Conservation (phyloP, 257 asterid genomes). For the Ajuga chamaepitys region DNA sequence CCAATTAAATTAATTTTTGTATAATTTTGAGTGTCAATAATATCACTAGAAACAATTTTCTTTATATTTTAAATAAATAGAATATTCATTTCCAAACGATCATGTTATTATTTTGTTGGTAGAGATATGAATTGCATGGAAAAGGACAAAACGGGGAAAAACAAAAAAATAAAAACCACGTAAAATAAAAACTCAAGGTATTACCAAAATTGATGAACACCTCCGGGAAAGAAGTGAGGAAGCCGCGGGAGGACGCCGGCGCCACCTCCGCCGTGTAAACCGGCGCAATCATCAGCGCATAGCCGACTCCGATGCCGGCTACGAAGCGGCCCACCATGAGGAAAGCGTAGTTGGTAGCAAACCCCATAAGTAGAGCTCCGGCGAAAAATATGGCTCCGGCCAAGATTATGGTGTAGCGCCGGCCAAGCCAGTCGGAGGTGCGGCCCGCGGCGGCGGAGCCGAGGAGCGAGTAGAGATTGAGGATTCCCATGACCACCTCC, state of each 20-base stretch:
- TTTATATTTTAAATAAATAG: not conserved
- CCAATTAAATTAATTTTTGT: not conserved
- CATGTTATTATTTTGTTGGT: conserved; percentile 1
- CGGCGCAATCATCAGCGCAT: conserved; percentile 92
- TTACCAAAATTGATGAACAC: conserved; percentile 81
- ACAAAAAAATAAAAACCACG: not conserved
- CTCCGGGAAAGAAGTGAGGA: conserved; percentile 87
- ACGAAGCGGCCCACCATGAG: conserved; percentile 86
- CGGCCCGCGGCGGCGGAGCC: conserved; percentile 89
- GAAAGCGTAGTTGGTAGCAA: conserved; percentile 65
- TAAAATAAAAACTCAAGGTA: not conserved
- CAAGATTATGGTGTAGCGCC: conserved; percentile 70
- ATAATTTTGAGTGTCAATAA: too few species aligned
- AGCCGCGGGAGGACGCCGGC: conserved; percentile 86
- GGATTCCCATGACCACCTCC: conserved; percentile 65
- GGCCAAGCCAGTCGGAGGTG: conserved; percentile 88
- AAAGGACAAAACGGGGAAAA: too few species aligned
- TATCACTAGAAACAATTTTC: too few species aligned
- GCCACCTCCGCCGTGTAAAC: conserved; percentile 92
- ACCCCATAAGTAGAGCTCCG: conserved; percentile 89
- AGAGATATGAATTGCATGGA: not conserved
- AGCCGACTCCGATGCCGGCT: conserved; percentile 87
- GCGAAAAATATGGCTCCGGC: conserved; percentile 72
- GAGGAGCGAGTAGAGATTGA: conserved; percentile 55
- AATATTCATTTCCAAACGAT: not conserved